Evolutionary conservation across 768 basidiomycete species (phyloP), one percentile per base, ranked within the genome.

Genomic region (Amyloporia xantha): DNA sequence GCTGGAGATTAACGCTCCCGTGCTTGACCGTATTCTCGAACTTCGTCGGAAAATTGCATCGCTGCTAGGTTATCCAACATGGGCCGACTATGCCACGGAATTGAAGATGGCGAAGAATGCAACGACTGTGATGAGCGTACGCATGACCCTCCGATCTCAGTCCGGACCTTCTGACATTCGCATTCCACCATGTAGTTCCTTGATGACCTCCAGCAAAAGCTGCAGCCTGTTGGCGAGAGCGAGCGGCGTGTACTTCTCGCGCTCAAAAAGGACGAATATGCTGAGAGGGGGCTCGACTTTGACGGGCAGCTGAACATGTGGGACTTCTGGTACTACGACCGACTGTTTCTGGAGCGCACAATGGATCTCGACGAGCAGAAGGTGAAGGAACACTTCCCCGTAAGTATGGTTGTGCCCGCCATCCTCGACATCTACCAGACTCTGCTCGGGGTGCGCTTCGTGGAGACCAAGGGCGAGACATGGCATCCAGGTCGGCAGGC

Each of bases 351-450:
- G 46, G 85, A 91, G 65, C 71, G 76, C 57, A 73, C 74, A 19
- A 71, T 92, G 23, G 71, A 75, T 28, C 74, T 91, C 27, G 88
- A 92, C 52, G 86, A 91, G 55, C 76, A 77, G 53, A 70, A 83
- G 11, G 81, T 93, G 54, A 91, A 92, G 66, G 85, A 92, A 62
- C 90, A 91, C 64, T 92, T 94, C 76, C 89, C 90, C 0, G 91
- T 92, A 2, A 72, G 80, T 2, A 77, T 83, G 15, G 88, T 94
- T 37, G 85, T 94, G 10, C 86, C 88, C 5, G 74, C 84, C 3
- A 89, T 94, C 57, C 72, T 94, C 41, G 70, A 78, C 12, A 89
- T 93, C 59, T 94, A 93, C 65, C 87, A 91, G 64, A 80, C 81
- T 48, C 68, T 93, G 17, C 78, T 94, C 23, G 77, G 85, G 15